These are phyloP conservation scores for Cladosporium velox DNA, from an alignment of 2,329 filamentous ascomycete species.

Conservation along the genomic window DNA sequence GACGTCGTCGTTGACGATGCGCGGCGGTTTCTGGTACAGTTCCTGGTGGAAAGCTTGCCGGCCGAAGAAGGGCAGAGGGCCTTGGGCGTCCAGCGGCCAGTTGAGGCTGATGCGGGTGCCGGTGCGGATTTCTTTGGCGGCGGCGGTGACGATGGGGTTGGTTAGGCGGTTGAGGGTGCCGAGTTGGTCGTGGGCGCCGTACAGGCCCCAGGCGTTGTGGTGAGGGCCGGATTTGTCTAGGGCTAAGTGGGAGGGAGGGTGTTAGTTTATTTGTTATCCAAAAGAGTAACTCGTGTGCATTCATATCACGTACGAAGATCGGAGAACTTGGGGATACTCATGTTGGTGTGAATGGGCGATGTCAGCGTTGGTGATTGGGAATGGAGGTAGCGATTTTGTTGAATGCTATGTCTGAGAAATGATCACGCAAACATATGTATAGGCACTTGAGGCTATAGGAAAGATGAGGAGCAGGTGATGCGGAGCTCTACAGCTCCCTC, in stretches of 20 bases:
- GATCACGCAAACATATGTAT: background rate
- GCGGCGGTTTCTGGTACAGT: conserved; percentile 54
- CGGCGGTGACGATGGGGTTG: conserved; percentile 41
- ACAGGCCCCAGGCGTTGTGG: conserved; percentile 42
- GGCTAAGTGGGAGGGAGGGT: conserved; percentile 40
- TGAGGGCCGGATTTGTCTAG: conserved; percentile 51
- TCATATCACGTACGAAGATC: conserved; percentile 36
- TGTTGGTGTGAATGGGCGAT: background rate
- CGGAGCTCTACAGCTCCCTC: conserved; percentile 10
- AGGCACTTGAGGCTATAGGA: background rate
- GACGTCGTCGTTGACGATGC: conserved; percentile 61
- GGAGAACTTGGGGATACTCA: conserved; percentile 21
- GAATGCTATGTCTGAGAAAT: background rate
- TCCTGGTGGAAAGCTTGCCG: conserved; percentile 58
- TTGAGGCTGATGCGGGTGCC: conserved; percentile 62
- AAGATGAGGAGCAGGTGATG: conserved; percentile 6
- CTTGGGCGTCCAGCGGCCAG: conserved; percentile 59
- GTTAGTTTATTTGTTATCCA: background rate
- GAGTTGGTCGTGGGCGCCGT: conserved; percentile 57
- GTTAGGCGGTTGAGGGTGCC: conserved; percentile 64
- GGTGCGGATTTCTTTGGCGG: conserved; percentile 54
- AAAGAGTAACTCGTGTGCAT: background rate
- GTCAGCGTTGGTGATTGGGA: background rate
- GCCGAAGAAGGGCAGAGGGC: conserved; percentile 56
- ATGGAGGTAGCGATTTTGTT: background rate